Evolutionary conservation across 148 eudicot species (phyloP), one percentile per base, ranked within the genome.

Genomic region (Heliosperma pusillum): DNA sequence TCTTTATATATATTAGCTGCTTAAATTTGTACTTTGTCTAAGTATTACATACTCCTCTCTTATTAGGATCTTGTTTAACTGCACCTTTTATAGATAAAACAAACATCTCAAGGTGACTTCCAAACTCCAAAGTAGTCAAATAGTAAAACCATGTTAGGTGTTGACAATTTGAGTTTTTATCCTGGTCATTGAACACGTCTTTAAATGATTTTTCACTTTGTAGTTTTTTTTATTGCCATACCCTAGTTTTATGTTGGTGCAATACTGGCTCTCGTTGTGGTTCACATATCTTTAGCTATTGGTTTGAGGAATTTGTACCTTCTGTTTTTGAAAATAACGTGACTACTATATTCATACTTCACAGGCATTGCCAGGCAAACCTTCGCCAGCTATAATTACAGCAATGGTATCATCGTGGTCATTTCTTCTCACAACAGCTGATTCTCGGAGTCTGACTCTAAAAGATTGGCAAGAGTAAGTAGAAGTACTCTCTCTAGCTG

Each of bases 331-430:
- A 52, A 33, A 66, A 63, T 27, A 10, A 73, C 50, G 22, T 74
- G 17, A 61, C 47, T 36, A 65, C 50, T 55, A 40, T 60, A 4
- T 60, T 57, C 75, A 52, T 4, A 70, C 69, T 66, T 77, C 73
- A 76, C 88, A 95, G 98, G 93, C 89, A 27, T 89, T 89, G 73
- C 84, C 89, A 44, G 77, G 80, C 59, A 92, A 90, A 80, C 89
- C 91, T 45, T 82, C 93, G 20, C 87, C 93, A 7, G 84, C 87
- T 69, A 60, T 92, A 47, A 88, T 88, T 70, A 73, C 97, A 63
- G 85, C 93, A 59, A 86, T 83, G 86, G 89, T 95, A 47, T 92
- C 97, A 61, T 85, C 98, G 16, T 95, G 98, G 98, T 81, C 98
- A 11, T 92, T 95, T 77, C 96, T 95, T 62, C 92, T 95, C 63